These are phyloP conservation scores for Luzula sylvatica DNA, from an alignment of 176 grass and related monocot genomes.

Conservation along the genomic window DNA sequence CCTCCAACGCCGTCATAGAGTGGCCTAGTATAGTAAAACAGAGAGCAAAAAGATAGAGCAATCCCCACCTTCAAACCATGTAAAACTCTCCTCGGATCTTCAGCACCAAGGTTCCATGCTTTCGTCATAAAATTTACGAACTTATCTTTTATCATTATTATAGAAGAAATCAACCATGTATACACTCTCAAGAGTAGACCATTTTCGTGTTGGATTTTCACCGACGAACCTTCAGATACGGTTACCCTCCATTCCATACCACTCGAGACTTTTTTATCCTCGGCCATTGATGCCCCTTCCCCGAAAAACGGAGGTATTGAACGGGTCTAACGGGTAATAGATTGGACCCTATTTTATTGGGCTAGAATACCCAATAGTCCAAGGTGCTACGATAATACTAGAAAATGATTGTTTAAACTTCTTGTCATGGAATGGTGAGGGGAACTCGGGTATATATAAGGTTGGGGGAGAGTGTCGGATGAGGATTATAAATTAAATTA, in stretches of 20 bases:
- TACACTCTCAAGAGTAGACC: background rate
- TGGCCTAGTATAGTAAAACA: slow-evolving; percentile 60
- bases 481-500: background rate
- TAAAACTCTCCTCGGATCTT: slow-evolving; percentile 49
- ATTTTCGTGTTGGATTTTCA: slow-evolving; percentile 28
- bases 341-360: slow-evolving; percentile 11
- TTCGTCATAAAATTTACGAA: slow-evolving; percentile 12
- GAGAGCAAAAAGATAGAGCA: slow-evolving; percentile 41
- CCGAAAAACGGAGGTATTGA: background rate
- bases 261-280: background rate
- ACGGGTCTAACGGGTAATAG: background rate
- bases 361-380: background rate
- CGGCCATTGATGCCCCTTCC: slow-evolving; percentile 29
- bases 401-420: background rate
- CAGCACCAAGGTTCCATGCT: slow-evolving; percentile 35
- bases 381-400: background rate
- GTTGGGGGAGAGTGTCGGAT: background rate
- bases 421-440: slow-evolving; percentile 7
- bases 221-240: slow-evolving; percentile 38
- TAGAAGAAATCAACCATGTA: slow-evolving; percentile 13
- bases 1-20: slow-evolving; percentile 55
- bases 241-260: slow-evolving; percentile 43
- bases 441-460: slow-evolving; percentile 3
- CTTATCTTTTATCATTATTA: background rate
- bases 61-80: slow-evolving; percentile 55